Conservation (phyloP, 2,329 filamentous ascomycete genomes). For the Penicillium thymicola region DNA sequence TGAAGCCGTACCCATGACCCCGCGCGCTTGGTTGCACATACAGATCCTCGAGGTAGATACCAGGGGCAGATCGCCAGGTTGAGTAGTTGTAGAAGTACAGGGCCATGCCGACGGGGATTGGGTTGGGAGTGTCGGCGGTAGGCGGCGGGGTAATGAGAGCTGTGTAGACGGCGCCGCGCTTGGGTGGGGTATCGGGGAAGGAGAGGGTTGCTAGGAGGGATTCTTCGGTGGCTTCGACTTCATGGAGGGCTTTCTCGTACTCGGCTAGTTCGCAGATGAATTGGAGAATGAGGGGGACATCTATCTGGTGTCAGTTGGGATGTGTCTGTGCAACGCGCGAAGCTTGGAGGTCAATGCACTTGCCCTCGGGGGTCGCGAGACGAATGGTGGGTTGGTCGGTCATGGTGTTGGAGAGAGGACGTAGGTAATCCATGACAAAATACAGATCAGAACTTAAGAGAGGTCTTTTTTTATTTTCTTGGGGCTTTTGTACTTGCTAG, state of each 20-base stretch:
- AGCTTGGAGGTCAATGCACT: constrained; percentile 7
- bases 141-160: constrained; percentile 61
- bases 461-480: not conserved
- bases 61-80: constrained; percentile 83
- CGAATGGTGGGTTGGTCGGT: constrained; percentile 38
- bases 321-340: not conserved
- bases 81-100: constrained; percentile 95
- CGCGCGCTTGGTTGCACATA: constrained; percentile 71
- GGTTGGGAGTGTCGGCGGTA: constrained; percentile 36
- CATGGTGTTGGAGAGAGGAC: constrained; percentile 24
- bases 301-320: constrained; percentile 45
- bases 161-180: constrained; percentile 66
- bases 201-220: constrained; percentile 72
- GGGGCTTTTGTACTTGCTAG: not conserved
- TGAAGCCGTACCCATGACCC: constrained; percentile 74
- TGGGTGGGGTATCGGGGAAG: constrained; percentile 58
- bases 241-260: constrained; percentile 75
- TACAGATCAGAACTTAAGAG: not conserved
- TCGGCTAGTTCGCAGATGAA: constrained; percentile 82
- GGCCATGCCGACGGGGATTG: constrained; percentile 68
- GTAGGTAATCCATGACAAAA: constrained; percentile 1
- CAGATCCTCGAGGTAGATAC: constrained; percentile 93
- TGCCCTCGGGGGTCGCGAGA: constrained; percentile 42
- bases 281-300: constrained; percentile 74
- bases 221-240: constrained; percentile 74